A percentile compares a stretch with the other conserved stretches of the same genome.
These are phyloP conservation scores for Cyamopsis tetragonoloba DNA, from an alignment of 306 rosid genomes.

Conservation along the genomic window DNA sequence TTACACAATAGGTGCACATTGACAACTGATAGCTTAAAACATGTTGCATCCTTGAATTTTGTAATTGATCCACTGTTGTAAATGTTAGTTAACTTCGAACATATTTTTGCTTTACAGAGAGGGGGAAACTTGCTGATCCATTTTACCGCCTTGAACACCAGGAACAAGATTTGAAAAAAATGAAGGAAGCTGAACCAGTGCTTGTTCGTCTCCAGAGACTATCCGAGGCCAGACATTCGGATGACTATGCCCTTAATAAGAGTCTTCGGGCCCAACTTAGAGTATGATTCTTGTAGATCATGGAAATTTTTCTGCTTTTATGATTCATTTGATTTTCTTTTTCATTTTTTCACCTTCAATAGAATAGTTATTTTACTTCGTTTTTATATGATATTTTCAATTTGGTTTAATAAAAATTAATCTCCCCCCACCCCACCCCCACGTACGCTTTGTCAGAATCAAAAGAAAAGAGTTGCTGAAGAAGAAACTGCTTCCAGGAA, in stretches of 20 bases:
- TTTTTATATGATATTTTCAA: background rate
- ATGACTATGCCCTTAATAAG: slow-evolving; percentile 62
- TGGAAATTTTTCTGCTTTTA: background rate
- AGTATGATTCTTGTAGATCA: slow-evolving; percentile 42
- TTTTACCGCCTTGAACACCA: slow-evolving; percentile 84
- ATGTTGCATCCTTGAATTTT: background rate
- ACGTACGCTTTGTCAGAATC: slow-evolving; percentile 57
- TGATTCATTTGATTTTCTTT: background rate
- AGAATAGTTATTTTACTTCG: background rate
- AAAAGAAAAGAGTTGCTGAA: slow-evolving; percentile 80
- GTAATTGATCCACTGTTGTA: background rate
- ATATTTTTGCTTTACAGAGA: slow-evolving; percentile 37
- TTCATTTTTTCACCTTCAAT: background rate
- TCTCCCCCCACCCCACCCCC: too few species aligned
- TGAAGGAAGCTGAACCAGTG: slow-evolving; percentile 82
- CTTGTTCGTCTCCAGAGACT: slow-evolving; percentile 66
- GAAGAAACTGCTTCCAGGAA: slow-evolving; percentile 64
- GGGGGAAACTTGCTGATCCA: slow-evolving; percentile 65
- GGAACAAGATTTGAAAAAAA: slow-evolving; percentile 69
- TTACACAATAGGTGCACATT: background rate
- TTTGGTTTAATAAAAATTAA: background rate
- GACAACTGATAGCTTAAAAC: background rate
- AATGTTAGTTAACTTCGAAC: background rate
- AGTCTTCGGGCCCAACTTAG: slow-evolving; percentile 67
- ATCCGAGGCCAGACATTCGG: slow-evolving; percentile 62